Conservation (phyloP, 2,329 filamentous ascomycete genomes). For the Mollisia scopiformis region DNA sequence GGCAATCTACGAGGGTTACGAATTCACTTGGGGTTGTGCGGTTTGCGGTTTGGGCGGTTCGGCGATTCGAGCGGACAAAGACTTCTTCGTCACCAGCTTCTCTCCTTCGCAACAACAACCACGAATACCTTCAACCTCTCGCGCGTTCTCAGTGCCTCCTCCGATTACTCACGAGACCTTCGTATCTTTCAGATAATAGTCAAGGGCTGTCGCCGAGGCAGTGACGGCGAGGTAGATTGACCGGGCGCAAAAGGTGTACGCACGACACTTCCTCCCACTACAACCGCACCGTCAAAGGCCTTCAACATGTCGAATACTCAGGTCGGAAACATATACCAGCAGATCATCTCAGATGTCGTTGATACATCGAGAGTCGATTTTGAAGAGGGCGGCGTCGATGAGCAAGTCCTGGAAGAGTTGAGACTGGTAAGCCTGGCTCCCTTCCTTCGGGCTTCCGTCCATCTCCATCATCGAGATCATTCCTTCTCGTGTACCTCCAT, state of each 20-base stretch:
- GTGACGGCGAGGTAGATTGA: neutral
- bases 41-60: conserved; percentile 11
- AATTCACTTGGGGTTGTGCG: conserved; percentile 13
- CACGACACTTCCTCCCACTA: neutral
- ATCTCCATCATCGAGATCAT: neutral
- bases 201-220: neutral
- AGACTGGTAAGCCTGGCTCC: conserved; percentile 69
- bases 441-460: neutral
- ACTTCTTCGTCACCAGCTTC: neutral
- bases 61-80: neutral
- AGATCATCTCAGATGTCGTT: conserved; percentile 83
- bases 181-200: neutral
- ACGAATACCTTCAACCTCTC: neutral
- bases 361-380: conserved; percentile 92
- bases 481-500: neutral
- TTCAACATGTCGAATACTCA: conserved; percentile 37
- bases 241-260: neutral
- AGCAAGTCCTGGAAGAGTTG: conserved; percentile 83
- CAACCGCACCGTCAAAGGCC: conserved; percentile 7
- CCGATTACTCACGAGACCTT: neutral
- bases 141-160: neutral
- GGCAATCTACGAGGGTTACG: conserved; percentile 3
- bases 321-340: conserved; percentile 75
- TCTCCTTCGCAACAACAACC: neutral
- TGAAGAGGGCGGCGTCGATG: conserved; percentile 92